Evolutionary conservation across 2,329 filamentous ascomycete genomes (phyloP).

Genomic region (Nemania bipapillata): DNA sequence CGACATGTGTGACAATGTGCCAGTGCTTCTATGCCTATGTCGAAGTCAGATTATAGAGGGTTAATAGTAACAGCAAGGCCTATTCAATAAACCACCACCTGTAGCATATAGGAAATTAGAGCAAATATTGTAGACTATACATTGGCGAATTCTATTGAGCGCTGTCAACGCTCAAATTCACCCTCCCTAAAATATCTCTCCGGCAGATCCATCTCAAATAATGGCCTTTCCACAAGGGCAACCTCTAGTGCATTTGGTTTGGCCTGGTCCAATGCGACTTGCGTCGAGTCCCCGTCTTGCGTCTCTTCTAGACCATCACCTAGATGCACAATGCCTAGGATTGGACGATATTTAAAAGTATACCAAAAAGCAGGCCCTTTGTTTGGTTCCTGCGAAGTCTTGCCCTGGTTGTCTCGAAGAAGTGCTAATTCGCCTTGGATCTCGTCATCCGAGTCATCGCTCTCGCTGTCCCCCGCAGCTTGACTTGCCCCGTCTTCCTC

Average conservation of each 20-base stretch:
- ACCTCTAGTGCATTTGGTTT: constrained; percentile 72
- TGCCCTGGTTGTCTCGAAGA: constrained; percentile 47
- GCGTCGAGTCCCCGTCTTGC: constrained; percentile 34
- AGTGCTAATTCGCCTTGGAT: constrained; percentile 49
- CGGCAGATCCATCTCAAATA: constrained; percentile 82
- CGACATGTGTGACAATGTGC: background rate
- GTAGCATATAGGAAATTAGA: background rate
- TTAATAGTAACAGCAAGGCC: background rate
- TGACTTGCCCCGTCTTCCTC: constrained; percentile 49
- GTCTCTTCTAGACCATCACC: constrained; percentile 50
- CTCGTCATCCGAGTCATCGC: constrained; percentile 53
- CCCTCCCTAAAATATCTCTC: constrained; percentile 73
- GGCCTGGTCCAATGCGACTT: constrained; percentile 22
- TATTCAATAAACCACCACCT: background rate
- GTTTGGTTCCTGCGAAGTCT: constrained; percentile 42
- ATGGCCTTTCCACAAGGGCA: constrained; percentile 85
- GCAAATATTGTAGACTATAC: background rate
- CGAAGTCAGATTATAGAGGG: background rate
- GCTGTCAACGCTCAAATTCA: constrained; percentile 50
- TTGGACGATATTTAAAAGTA: constrained; percentile 93
- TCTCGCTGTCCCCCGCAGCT: constrained; percentile 48
- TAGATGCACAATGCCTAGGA: constrained; percentile 75
- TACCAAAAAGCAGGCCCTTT: constrained; percentile 69
- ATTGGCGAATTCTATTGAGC: constrained; percentile 9
- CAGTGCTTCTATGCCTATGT: background rate